These are phyloP conservation scores for Aspergillus sp. DNA, from an alignment of 2,329 filamentous ascomycete genomes.

Conservation along the genomic window DNA sequence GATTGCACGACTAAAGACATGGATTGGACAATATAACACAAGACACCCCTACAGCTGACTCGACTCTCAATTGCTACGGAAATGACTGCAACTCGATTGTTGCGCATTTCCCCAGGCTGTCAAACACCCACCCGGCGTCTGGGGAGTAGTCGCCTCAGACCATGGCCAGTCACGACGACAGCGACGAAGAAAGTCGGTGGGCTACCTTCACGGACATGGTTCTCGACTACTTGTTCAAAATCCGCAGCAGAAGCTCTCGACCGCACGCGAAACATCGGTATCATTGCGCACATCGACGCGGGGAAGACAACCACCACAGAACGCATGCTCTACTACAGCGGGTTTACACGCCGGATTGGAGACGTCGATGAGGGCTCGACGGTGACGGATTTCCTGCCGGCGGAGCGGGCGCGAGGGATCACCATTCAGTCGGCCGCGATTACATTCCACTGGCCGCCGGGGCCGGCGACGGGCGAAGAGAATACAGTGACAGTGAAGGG, in stretches of 20 bases:
- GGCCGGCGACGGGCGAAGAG: constrained; percentile 11
- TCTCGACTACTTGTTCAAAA: constrained; percentile 20
- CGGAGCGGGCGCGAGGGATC: constrained; percentile 85
- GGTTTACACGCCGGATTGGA: constrained; percentile 77
- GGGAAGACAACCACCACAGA: constrained; percentile 98
- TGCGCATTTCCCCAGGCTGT: constrained; percentile 18
- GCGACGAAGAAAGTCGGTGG: too few species aligned
- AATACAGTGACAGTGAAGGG: constrained; percentile 11
- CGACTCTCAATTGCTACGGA: constrained; percentile 2
- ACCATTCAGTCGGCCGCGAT: constrained; percentile 97
- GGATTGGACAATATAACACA: neutral
- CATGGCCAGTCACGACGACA: neutral
- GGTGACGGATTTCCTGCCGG: constrained; percentile 90
- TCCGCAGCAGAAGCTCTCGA: constrained; percentile 35
- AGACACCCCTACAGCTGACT: neutral
- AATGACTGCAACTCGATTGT: constrained; percentile 26
- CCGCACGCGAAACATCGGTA: constrained; percentile 86
- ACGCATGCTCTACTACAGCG: constrained; percentile 97
- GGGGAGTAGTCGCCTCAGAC: constrained; percentile 6
- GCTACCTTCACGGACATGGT: constrained; percentile 2
- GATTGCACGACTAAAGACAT: neutral
- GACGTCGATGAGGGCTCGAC: constrained; percentile 96
- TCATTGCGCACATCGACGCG: constrained; percentile 97
- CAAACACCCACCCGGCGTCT: too few species aligned
- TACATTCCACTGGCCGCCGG: constrained; percentile 82